Conservation (phyloP, 2,329 filamentous ascomycete genomes). For the Aspergillus sp. region DNA sequence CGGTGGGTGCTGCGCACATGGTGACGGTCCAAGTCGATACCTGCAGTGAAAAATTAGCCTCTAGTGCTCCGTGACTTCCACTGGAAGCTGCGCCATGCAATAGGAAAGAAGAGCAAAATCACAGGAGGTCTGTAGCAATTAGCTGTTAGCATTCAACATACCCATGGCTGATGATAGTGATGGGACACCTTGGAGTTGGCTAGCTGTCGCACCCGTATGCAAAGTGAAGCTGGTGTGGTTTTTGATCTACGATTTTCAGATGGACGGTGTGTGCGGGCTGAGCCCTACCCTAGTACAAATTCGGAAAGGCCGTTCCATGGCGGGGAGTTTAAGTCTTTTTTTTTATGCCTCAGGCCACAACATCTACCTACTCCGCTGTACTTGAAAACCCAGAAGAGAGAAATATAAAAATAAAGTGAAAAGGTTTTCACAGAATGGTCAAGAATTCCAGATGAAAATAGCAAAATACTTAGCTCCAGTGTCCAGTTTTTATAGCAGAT, state of each 20-base stretch:
- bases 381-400: too few relatives aligned
- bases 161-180: constrained; percentile 41
- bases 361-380: too few relatives aligned
- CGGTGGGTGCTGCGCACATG: constrained; percentile 69
- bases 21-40: constrained; percentile 58
- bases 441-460: too few relatives aligned
- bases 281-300: constrained; percentile 38
- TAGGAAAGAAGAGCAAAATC: too few relatives aligned
- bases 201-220: constrained; percentile 37
- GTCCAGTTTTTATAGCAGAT: too few relatives aligned
- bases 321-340: not conserved
- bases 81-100: not conserved
- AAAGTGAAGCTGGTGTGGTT: constrained; percentile 30
- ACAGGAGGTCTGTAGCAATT: too few relatives aligned
- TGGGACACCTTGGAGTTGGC: constrained; percentile 35
- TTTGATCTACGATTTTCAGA: constrained; percentile 37
- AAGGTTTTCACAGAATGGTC: too few relatives aligned
- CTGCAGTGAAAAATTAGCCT: constrained; percentile 25
- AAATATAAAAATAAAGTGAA: too few relatives aligned
- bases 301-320: constrained; percentile 4
- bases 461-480: too few relatives aligned
- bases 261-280: constrained; percentile 39
- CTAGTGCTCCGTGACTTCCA: not conserved
- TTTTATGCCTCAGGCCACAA: not conserved
- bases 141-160: constrained; percentile 21